Percentiles rank a stretch among this genome's conserved stretches.
Evolutionary conservation across 441 rosid species (phyloP).

Genomic region (Populus hybrid): DNA sequence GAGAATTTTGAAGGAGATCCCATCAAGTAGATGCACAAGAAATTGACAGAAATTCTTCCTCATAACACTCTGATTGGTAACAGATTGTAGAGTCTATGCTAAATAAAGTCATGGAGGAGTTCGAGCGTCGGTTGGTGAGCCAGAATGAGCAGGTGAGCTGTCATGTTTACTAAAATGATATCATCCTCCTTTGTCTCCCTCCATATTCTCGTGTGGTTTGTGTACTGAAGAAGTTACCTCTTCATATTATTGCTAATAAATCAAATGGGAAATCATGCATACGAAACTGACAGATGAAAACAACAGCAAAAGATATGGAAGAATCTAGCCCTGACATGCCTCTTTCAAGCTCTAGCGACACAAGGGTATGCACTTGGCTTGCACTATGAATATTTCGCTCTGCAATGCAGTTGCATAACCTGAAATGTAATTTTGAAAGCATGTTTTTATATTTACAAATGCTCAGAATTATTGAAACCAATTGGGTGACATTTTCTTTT

Average conservation of each 20-base stretch:
- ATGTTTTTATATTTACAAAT: neutral
- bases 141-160: slow-evolving; percentile 58
- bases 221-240: neutral
- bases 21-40: neutral
- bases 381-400: neutral
- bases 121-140: slow-evolving; percentile 63
- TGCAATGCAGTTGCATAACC: neutral
- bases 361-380: slow-evolving; percentile 25
- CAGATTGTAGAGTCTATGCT: slow-evolving; percentile 91
- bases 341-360: slow-evolving; percentile 29
- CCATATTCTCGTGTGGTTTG: neutral
- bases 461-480: neutral
- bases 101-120: slow-evolving; percentile 75
- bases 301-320: slow-evolving; percentile 34
- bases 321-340: slow-evolving; percentile 23
- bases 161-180: neutral
- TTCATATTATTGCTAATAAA: neutral
- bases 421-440: too few species aligned
- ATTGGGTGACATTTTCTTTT: slow-evolving; percentile 2
- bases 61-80: neutral
- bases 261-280: neutral
- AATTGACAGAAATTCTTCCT: neutral
- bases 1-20: neutral
- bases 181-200: too few species aligned
- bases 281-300: slow-evolving; percentile 40